These are phyloP conservation scores for Epichloe scottii DNA, from an alignment of 2,329 filamentous ascomycete genomes.

Conservation along the genomic window DNA sequence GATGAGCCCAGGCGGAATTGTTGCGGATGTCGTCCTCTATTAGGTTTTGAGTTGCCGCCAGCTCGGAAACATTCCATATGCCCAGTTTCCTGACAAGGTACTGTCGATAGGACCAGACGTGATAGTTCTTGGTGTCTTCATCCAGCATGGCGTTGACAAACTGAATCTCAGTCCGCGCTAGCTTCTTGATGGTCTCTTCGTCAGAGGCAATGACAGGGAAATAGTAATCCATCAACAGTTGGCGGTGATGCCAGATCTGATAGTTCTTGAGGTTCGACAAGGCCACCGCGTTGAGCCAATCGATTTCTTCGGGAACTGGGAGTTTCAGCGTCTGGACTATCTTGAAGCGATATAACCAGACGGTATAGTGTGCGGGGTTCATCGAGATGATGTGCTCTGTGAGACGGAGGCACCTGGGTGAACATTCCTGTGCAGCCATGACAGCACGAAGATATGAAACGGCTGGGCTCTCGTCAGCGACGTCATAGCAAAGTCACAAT, in stretches of 20 bases:
- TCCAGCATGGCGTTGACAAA: constrained; percentile 75
- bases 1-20: constrained; percentile 95
- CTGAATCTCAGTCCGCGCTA: constrained; percentile 53
- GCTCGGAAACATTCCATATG: constrained; percentile 58
- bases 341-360: constrained; percentile 90
- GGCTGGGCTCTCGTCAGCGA: constrained; percentile 32
- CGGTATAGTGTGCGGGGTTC: constrained; percentile 96
- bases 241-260: constrained; percentile 82
- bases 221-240: constrained; percentile 49
- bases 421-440: constrained; percentile 81
- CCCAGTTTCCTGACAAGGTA: constrained; percentile 52
- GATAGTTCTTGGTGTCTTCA: constrained; percentile 91
- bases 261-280: constrained; percentile 90
- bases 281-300: constrained; percentile 77
- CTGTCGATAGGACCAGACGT: constrained; percentile 94
- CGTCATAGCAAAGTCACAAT: not conserved
- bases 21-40: constrained; percentile 77
- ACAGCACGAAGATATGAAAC: constrained; percentile 88
- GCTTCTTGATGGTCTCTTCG: constrained; percentile 39
- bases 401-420: constrained; percentile 62
- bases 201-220: constrained; percentile 48
- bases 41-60: constrained; percentile 58
- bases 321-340: constrained; percentile 57
- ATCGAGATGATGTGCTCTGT: constrained; percentile 83
- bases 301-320: constrained; percentile 57